Base-by-base conservation (phyloP, 2,329 filamentous ascomycete species). In the Xylaria sp. region DNA sequence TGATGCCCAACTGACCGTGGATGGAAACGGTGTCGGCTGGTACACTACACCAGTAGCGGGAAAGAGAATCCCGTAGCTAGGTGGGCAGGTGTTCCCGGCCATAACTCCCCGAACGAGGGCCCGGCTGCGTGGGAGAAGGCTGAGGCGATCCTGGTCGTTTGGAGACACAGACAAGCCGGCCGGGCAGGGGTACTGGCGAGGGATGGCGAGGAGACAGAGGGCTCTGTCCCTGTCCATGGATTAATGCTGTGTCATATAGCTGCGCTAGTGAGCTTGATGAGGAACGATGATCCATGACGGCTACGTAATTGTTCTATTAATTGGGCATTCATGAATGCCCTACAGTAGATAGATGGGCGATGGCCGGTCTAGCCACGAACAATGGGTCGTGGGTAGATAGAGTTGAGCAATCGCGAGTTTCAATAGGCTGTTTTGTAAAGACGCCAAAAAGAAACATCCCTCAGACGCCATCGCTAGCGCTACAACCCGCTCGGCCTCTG, bases 1-100 rank as follows among this genome's bases (percentile, higher is more conserved):
- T 67, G 67, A 63, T 68, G 67, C 67, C 67, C 65, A 65, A 65
- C 59, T 51, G 53, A 42, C 47, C 49, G 49, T 47, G 50, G 46
- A 51, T 15, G 51, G 55, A 49, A 52, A 60, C 54, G 35, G 53
- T 33, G 50, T 49, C 51, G 53, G 46, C 50, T 51, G 63, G 52
- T 19, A 21, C 25, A 33, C 42, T 37, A 57, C n/a, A n/a, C n/a
- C n/a, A n/a, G n/a, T 37, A 56, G 52, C 33, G 57, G 23, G 49
- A 52, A 54, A 37, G 52, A 53, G 43, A 28, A 38, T 50, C 51
- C 46, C 37, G n/a, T n/a, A n/a, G n/a, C n/a, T n/a, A n/a, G n/a
- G n/a, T n/a, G n/a, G n/a, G n/a, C n/a, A n/a, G n/a, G 37, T 17
- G 38, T 45, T 50, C 54, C 58, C 51, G 37, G 35, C 45, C 52